Conservation (phyloP, 345 rosid genomes). For the Populus nigra region DNA sequence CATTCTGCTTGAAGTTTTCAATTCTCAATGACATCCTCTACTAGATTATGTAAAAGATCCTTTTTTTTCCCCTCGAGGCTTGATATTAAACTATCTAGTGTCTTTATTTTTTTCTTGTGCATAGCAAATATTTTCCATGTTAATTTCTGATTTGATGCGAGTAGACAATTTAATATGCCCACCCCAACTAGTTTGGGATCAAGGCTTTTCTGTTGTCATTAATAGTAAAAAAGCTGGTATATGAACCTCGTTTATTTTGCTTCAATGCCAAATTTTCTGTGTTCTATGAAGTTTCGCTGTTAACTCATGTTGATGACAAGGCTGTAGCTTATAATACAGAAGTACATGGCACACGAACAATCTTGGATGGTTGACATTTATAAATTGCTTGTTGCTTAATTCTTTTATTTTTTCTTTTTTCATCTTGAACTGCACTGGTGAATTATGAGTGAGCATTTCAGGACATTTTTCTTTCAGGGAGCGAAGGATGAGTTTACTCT, state of each 20-base stretch:
- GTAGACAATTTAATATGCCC: not conserved
- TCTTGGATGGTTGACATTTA: not conserved
- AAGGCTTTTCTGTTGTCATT: not conserved
- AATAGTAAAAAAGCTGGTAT: not conserved
- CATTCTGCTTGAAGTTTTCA: not conserved
- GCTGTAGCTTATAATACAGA: not conserved
- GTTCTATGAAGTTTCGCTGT: not conserved
- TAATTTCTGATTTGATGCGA: not conserved
- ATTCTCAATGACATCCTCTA: not conserved
- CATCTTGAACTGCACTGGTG: constrained; percentile 2
- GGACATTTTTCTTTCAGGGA: constrained; percentile 48
- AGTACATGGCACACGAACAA: not conserved
- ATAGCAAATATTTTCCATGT: not conserved
- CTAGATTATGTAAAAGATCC: not conserved
- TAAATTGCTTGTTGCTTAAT: not conserved
- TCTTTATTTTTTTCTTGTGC: not conserved
- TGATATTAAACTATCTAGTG: not conserved
- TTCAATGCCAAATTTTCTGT: not conserved
- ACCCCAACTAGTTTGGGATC: not conserved
- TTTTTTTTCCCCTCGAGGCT: not conserved
- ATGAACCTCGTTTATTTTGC: not conserved
- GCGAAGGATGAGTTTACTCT: constrained; percentile 92
- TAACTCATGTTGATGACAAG: not conserved
- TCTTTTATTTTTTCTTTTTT: not conserved
- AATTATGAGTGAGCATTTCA: not conserved